Evolutionary conservation across 768 basidiomycete species (phyloP).

Genomic region (Leucosporidium creatinivorum): DNA sequence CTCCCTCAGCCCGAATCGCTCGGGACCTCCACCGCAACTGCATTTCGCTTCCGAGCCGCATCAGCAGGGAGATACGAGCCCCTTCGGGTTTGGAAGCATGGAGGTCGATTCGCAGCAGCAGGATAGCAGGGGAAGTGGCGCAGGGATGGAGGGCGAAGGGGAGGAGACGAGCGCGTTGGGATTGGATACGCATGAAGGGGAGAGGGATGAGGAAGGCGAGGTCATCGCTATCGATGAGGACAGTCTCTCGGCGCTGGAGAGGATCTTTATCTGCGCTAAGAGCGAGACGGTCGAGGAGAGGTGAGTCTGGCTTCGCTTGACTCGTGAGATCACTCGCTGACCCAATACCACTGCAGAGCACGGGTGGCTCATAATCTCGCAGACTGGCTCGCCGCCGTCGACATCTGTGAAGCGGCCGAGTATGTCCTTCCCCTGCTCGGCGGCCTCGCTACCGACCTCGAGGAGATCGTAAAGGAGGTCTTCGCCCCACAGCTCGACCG

Average conservation of each 20-base stretch:
- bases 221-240: slow-evolving; percentile 59
- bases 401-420: slow-evolving; percentile 80
- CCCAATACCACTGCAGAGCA: slow-evolving; percentile 46
- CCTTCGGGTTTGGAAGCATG: slow-evolving; percentile 6
- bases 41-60: background rate
- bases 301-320: slow-evolving; percentile 4
- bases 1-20: background rate
- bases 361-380: slow-evolving; percentile 80
- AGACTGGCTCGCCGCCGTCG: slow-evolving; percentile 63
- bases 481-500: slow-evolving; percentile 60
- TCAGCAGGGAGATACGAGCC: background rate
- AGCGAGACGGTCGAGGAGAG: slow-evolving; percentile 23
- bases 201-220: background rate
- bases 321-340: background rate
- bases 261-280: slow-evolving; percentile 48
- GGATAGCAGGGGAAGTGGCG: background rate
- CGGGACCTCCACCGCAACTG: background rate
- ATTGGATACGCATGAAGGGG: background rate
- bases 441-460: slow-evolving; percentile 56
- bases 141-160: background rate
- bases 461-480: slow-evolving; percentile 35
- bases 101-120: slow-evolving; percentile 15
- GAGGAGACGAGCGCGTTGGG: background rate
- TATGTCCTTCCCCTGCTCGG: slow-evolving; percentile 88
- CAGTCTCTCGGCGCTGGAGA: slow-evolving; percentile 72